Evolutionary conservation across 1,139 yeast genomes (phyloP), one percentile per base, ranked within the genome.

Genomic region (Tardiomyces blankii): DNA sequence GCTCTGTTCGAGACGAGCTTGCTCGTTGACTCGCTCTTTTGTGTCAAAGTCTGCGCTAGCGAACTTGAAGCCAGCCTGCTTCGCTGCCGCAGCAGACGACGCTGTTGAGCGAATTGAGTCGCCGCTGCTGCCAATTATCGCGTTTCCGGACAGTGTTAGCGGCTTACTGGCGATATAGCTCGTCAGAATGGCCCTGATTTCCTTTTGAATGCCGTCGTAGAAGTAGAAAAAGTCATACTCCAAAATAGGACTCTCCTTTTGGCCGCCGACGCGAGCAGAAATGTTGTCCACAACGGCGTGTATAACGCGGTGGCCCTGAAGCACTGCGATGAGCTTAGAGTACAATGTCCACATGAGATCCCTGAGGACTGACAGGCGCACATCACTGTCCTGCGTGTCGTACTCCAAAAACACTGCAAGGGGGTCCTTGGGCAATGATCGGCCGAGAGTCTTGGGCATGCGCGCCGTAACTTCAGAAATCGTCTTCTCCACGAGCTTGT

Each of bases 281-380:
- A 72, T 55, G 2, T 60, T 55, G 42, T 64, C 58, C 2, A 74
- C 73, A 11, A 81, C 73, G 51, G 79, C 87, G 50, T 70, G 69
- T 2, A 87, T 71, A 1, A 82, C 79, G 44, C 82, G 70, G 58
- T 85, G 89, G 33, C 77, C 75, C 64, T 86, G 94, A 23, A 86
- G 63, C 6, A 84, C 79, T 18, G 79, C 73, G 46, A 82, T 65
- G 46, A 78, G 64, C 58, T 78, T 81, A 25, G 77, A 68, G 55
- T 83, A 86, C 9, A 85, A 69, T 1, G 78, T 72, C 61, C 85
- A 78, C 54, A 84, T 83, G 43, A 86, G 69, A 53, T 84, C 89
- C 53, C 80, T 78, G 40, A 86, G 67, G 0, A 85, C 71, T 1
- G 74, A 62, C 1, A 82, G 77, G 13, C 80, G 68, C 21, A 75